Evolutionary conservation across 106 monocot genomes (phyloP).

Genomic region (Allium cepa): DNA sequence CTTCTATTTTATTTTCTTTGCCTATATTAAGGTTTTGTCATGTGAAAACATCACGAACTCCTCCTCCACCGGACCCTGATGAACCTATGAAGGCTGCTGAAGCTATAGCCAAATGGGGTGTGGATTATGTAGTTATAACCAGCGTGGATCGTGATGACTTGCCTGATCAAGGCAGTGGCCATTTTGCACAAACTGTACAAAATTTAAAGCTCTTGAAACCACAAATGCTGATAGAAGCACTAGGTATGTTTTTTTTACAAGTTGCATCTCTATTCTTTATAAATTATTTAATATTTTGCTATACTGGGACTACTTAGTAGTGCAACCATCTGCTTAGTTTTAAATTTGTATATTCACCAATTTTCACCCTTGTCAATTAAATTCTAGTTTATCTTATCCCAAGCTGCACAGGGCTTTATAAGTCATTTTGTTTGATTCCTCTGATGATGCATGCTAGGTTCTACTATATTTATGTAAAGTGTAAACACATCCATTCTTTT

Average conservation of each 20-base stretch:
- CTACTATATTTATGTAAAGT: too few species aligned
- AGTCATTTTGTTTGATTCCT: too few species aligned
- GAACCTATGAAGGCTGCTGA: constrained; percentile 81
- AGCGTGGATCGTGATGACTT: constrained; percentile 89
- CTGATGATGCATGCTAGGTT: too few species aligned
- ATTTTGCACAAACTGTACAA: constrained; percentile 74
- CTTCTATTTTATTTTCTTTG: neutral
- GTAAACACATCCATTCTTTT: too few species aligned
- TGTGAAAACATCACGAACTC: constrained; percentile 74
- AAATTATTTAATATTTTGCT: too few species aligned
- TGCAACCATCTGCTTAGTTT: too few species aligned
- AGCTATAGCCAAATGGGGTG: constrained; percentile 84
- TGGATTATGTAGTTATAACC: constrained; percentile 84
- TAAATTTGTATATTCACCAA: too few species aligned
- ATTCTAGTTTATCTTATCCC: too few species aligned
- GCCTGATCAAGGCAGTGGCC: constrained; percentile 80
- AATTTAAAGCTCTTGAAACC: constrained; percentile 67
- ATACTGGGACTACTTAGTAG: too few species aligned
- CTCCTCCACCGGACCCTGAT: constrained; percentile 78
- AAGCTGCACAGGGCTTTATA: too few species aligned
- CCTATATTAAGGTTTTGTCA: constrained; percentile 60
- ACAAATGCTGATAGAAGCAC: constrained; percentile 71
- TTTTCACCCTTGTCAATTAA: too few species aligned
- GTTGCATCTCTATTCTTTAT: neutral
- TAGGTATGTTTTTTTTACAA: constrained; percentile 32